Base-by-base conservation (phyloP, 768 basidiomycete genomes). In the Mycena alexandri region DNA sequence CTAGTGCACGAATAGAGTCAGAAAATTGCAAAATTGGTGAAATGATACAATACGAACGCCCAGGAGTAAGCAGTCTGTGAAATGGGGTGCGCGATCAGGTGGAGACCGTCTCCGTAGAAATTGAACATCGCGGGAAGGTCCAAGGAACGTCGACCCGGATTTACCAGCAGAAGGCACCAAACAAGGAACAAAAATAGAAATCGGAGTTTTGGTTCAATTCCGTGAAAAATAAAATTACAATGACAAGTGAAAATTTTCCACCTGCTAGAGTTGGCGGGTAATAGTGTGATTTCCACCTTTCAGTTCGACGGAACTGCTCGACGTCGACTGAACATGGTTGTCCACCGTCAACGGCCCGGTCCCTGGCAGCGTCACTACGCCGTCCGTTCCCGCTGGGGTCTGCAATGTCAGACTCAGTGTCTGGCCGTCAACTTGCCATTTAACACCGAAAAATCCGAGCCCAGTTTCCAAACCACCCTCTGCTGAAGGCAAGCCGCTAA, bases 401-500 rank as follows among this genome's bases (percentile, higher is more conserved):
- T 74, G 64, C 17, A 79, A 25, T 12, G 38, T 62, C 25, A 80
- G 25, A 13, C 63, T 75, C 47, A 78, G 69, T 12, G 46, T 61
- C 22, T 62, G 51, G 2, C 57, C 63, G 3, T 21, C 54, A 46
- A 74, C 60, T 22, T 42, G 58, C 85, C 85, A 85, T 62, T 81
- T 75, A 5, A 79, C 83, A 43, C 80, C 79, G 60, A 82, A 86
- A 78, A 79, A 82, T 5, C 85, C 85, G 12, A 85, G 77, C 2
- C 77, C 73, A 6, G 85, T 86, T 65, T 80, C 79, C 61, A 84
- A 82, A 0, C 84, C 84, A 17, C 84, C 85, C 69, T 86, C 77
- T 0, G 82, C 85, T 2, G 75, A 74, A 4, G 71, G 34, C 4
- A 85, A 75, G 5, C 83, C 83, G 22, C 82, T 79, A n/a, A 79